Percentiles rank a stretch among this genome's conserved stretches.
These are phyloP conservation scores for Cucumis cinereus DNA, from an alignment of 306 rosid genomes.

Conservation along the genomic window DNA sequence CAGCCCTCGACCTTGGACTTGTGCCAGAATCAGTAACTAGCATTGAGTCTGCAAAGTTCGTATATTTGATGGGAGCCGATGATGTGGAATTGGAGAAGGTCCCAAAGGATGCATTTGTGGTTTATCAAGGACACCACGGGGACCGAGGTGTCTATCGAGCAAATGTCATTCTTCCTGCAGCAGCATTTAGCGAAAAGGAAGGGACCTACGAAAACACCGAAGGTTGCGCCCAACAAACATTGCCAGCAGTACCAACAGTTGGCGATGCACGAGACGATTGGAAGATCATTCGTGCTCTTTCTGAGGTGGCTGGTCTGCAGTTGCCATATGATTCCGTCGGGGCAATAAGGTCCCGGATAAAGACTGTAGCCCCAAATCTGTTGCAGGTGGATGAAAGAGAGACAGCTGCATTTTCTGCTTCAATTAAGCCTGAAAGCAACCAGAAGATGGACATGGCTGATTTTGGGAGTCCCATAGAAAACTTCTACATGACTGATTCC, in stretches of 20 bases:
- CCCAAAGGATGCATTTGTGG: conserved; percentile 79
- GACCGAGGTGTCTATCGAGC: conserved; percentile 86
- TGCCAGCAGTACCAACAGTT: conserved; percentile 95
- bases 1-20: conserved; percentile 98
- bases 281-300: conserved; percentile 86
- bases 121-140: conserved; percentile 98
- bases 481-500: conserved; percentile 96
- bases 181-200: conserved; percentile 97
- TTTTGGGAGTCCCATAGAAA: conserved; percentile 51
- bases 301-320: conserved; percentile 65
- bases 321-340: conserved; percentile 68
- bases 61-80: conserved; percentile 97
- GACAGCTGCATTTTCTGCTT: conserved; percentile 56
- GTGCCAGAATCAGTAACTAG: conserved; percentile 75
- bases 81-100: conserved; percentile 58
- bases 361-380: conserved; percentile 81
- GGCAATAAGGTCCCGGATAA: conserved; percentile 53
- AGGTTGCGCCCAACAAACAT: conserved; percentile 78
- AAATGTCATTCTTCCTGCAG: conserved; percentile 66
- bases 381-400: conserved; percentile 64
- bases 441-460: conserved; percentile 36
- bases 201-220: conserved; percentile 88
- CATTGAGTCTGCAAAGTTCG: conserved; percentile 72
- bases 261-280: conserved; percentile 98
- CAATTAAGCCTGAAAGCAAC: conserved; percentile 45